Evolutionary conservation across 805 yeast species (phyloP), one percentile per base, ranked within the genome.

Genomic region (Ogataea methanolica): DNA sequence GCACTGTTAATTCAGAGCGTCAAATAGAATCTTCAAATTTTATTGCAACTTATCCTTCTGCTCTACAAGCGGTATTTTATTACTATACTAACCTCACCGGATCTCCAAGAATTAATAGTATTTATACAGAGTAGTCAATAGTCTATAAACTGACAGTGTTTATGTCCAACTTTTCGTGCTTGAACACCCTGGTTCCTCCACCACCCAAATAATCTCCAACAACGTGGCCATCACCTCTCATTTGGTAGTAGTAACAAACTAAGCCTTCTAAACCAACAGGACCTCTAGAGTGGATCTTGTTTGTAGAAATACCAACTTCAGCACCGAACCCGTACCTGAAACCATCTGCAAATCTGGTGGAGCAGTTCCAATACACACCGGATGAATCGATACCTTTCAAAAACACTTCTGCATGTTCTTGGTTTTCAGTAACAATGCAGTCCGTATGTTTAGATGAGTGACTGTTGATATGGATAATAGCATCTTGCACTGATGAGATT

Each of bases 371-470:
- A 72, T 89, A 94, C 12, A 94, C 96, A 48, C 97, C 97, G 1
- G 98, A 85, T 2, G 97, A 88, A 66, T 94, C 99, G 41, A 94
- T 78, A 21, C 91, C 94, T 62, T 82, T 81, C 61, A 92, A 67
- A 69, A 94, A 94, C 47, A 66, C 67, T 31, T 88, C 85, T 0
- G 99, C 98, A 15, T 72, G 72, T 5, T 60, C 73, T 61, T 85
- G 79, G 58, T 81, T 72, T 55, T 84, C 87, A 2, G 99, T 92
- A 49, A 94, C 74, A 51, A 94, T 91, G 49, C 88, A 81, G 62
- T 94, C 99, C 0, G 99, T 94, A 68, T 94, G 99, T 58, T 89
- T 92, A 2, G 99, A 94, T 1, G 98, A 92, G 64, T 94, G 97
- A 36, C 69, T 58, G 65, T 94, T 94, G 58, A 94, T 92, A 64